These are phyloP conservation scores for Leccinum barrowsii DNA, from an alignment of 768 basidiomycete species.

Conservation along the genomic window DNA sequence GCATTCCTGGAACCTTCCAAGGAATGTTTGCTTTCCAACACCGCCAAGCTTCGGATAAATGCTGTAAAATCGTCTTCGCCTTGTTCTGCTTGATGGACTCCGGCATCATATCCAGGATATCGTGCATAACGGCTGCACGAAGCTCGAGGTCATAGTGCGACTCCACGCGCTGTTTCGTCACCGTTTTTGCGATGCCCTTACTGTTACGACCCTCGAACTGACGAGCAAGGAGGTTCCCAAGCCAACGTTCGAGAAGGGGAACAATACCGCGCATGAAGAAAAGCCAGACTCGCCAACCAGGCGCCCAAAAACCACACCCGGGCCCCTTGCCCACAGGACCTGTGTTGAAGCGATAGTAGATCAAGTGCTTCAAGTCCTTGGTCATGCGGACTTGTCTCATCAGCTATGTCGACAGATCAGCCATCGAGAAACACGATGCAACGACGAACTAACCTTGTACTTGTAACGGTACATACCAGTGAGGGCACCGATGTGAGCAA, in stretches of 20 bases:
- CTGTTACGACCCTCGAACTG: conserved; percentile 98
- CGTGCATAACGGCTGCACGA: conserved; percentile 98
- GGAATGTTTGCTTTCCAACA: conserved; percentile 98
- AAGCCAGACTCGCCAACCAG: conserved; percentile 99
- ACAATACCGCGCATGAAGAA: conserved; percentile 99
- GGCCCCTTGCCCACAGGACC: conserved; percentile 99
- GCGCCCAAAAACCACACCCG: conserved; percentile 99
- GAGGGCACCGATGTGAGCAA: conserved; percentile 93
- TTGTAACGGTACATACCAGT: conserved; percentile 99
- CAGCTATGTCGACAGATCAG: conserved; percentile 44
- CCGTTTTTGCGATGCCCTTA: conserved; percentile 95
- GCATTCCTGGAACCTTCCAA: conserved; percentile 99
- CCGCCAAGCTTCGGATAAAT: conserved; percentile 97
- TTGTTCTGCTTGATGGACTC: conserved; percentile 99
- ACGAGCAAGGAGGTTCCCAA: conserved; percentile 94
- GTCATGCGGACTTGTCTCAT: conserved; percentile 99
- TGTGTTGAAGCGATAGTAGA: conserved; percentile 99
- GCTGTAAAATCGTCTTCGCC: conserved; percentile 98
- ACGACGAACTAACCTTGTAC: conserved; percentile 72
- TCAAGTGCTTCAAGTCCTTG: conserved; percentile 97
- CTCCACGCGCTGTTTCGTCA: conserved; percentile 98
- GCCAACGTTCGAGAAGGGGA: conserved; percentile 94
- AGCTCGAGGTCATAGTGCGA: conserved; percentile 98
- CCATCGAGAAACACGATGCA: background rate
- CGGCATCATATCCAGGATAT: conserved; percentile 99